Evolutionary conservation across 2,329 filamentous ascomycete genomes (phyloP), one percentile per base, ranked within the genome.

Genomic region (Arachnomyces sp.): DNA sequence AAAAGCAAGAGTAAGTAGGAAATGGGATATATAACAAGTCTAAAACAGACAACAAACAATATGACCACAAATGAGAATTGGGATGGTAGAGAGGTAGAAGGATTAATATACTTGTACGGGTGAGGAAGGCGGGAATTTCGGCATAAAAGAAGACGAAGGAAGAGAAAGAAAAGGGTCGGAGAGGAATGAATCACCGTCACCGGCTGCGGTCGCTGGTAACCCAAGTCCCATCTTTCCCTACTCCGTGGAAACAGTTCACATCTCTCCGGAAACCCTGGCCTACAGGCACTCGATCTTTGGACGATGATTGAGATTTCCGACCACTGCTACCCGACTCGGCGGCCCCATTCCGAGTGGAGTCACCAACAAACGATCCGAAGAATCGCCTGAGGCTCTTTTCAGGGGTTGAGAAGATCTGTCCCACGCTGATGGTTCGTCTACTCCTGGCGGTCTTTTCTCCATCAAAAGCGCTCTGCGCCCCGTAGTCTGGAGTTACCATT

Each of bases 401-500:
- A 16, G 12, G 35, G 15, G 3, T 28, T 12, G 35, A 28, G 18
- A 13, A 16, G 28, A 2, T 17, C 16, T 9, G 29, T 17, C n/a
- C 31, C 18, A 1, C 16, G 5, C 31, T 31, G 13, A 32, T 7
- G 6, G 6, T 12, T 20, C 14, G 25, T 37, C 17, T 39, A 28
- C 13, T 15, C 8, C 16, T 34, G 6, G 31, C 5, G 36, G 44
- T 48, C 18, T 44, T 38, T 29, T 52, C 50, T 3, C 47, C 44
- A 14, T 52, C 47, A 16, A 52, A 48, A 17, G 45, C 42, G 5
- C 45, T 44, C 13, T 49, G 47, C 3, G 42, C 25, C 14, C 45
- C 49, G 25, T 47, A 51, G 35, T 51, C 49, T 11, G 49, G 49
- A n/a, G 46, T 43, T 17, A 52, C 47, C 50, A 52, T 52, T 3